phyloP scores from a whole-genome alignment of 139 green algal species.

The Desmodesmus armatus region DNA sequence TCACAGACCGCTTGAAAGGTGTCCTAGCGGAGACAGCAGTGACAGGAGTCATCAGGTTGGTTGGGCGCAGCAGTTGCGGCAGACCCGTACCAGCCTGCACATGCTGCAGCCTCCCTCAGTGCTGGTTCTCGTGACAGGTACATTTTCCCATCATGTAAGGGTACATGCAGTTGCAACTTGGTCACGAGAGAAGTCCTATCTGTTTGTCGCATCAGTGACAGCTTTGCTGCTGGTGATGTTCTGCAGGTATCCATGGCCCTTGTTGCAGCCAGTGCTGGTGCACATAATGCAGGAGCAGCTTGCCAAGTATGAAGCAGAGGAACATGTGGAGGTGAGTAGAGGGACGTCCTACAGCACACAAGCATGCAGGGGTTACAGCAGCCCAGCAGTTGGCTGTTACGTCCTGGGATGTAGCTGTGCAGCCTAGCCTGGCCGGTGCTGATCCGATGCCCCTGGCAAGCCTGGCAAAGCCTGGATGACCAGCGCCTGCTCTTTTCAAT shows the following conservation, averaged over 20 bases:
- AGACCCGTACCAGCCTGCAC: background rate
- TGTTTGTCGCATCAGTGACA: background rate
- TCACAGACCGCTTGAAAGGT: conserved; percentile 2
- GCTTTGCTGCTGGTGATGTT: background rate
- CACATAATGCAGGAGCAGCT: conserved; percentile 10
- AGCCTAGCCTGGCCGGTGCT: background rate
- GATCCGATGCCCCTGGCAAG: background rate
- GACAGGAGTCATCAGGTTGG: background rate
- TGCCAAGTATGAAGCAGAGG: conserved; percentile 14
- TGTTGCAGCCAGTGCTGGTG: background rate
- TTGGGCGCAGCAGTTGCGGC: background rate
- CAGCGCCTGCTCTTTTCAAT: background rate
- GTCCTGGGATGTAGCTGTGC: background rate
- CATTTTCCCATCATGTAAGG: too few species aligned
- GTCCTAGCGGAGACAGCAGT: conserved; percentile 31
- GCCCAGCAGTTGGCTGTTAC: background rate
- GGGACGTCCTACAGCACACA: background rate
- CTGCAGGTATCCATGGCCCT: conserved; percentile 17
- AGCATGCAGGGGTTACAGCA: background rate
- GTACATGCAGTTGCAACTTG: too few species aligned
- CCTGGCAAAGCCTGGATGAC: background rate
- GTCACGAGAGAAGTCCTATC: too few species aligned
- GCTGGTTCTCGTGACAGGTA: background rate
- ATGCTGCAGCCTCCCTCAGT: background rate
- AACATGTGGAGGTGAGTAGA: conserved; percentile 9